Conservation (phyloP, 306 rosid genomes). For the Neltuma alba region DNA sequence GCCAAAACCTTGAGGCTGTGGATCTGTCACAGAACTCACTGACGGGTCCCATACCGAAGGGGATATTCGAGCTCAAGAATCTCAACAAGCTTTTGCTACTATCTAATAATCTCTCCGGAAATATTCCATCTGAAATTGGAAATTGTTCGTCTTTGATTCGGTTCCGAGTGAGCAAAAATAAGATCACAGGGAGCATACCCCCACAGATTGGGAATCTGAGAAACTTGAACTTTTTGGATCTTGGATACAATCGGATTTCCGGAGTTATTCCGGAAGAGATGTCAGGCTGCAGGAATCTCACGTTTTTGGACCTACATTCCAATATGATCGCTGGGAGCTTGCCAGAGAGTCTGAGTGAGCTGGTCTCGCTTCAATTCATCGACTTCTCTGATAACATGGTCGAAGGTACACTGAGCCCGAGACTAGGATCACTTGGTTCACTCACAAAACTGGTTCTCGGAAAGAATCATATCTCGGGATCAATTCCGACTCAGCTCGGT, state of each 20-base stretch:
- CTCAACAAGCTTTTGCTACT: constrained; percentile 60
- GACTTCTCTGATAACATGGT: constrained; percentile 61
- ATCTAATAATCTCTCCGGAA: constrained; percentile 60
- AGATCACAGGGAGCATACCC: constrained; percentile 52
- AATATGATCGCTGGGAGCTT: constrained; percentile 52
- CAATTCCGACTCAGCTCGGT: constrained; percentile 52
- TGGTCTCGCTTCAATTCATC: constrained; percentile 52
- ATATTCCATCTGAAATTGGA: constrained; percentile 56
- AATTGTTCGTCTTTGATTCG: constrained; percentile 66
- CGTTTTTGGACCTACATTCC: constrained; percentile 66
- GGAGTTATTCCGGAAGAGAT: constrained; percentile 49
- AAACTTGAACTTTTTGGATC: constrained; percentile 53
- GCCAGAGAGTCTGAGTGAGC: constrained; percentile 43
- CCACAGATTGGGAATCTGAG: constrained; percentile 51
- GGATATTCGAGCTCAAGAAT: constrained; percentile 52
- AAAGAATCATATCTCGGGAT: constrained; percentile 51
- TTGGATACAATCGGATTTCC: constrained; percentile 51
- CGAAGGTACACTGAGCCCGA: constrained; percentile 50
- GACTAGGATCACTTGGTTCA: constrained; percentile 51
- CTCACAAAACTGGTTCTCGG: constrained; percentile 56
- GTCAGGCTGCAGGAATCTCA: constrained; percentile 59
- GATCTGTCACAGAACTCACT: constrained; percentile 60
- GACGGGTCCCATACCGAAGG: constrained; percentile 56
- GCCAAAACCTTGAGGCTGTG: constrained; percentile 53
- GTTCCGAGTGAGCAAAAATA: constrained; percentile 52